These are phyloP conservation scores for Biscutella laevigata DNA, from an alignment of 441 rosid species.

Conservation along the genomic window DNA sequence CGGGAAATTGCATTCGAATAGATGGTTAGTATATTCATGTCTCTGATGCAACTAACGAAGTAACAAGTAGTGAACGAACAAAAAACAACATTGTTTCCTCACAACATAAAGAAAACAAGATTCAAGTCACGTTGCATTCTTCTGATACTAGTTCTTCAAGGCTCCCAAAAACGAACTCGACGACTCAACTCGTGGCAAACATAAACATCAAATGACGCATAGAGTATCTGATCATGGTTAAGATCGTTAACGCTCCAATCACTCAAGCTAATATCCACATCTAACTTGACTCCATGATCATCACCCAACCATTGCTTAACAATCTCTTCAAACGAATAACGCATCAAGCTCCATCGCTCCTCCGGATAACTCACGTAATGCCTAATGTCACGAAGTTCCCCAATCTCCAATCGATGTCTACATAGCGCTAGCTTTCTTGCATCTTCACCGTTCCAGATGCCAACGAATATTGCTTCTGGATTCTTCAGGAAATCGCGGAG, in stretches of 20 bases:
- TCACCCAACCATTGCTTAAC: conserved; percentile 13
- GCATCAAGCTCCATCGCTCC: neutral
- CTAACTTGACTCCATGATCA: conserved; percentile 10
- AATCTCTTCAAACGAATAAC: conserved; percentile 12
- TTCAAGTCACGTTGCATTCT: neutral
- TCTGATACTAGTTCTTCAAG: neutral
- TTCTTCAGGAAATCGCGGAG: conserved; percentile 5
- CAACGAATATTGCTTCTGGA: neutral
- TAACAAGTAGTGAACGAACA: neutral
- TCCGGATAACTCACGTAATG: neutral
- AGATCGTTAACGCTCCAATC: conserved; percentile 15
- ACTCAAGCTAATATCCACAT: conserved; percentile 14
- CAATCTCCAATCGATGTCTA: neutral
- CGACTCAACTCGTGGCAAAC: conserved; percentile 17
- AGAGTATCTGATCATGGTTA: conserved; percentile 1
- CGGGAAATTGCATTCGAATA: too few relatives aligned
- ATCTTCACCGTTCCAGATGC: conserved; percentile 7
- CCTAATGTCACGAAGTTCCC: conserved; percentile 5
- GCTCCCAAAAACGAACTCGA: conserved; percentile 11
- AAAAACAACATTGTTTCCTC: neutral
- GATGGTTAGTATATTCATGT: neutral
- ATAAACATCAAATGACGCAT: conserved; percentile 8
- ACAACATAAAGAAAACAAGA: neutral
- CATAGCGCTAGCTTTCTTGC: neutral
- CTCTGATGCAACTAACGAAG: neutral